These are phyloP conservation scores for Carex pumila DNA, from an alignment of 176 grass and related monocot genomes.

Conservation along the genomic window DNA sequence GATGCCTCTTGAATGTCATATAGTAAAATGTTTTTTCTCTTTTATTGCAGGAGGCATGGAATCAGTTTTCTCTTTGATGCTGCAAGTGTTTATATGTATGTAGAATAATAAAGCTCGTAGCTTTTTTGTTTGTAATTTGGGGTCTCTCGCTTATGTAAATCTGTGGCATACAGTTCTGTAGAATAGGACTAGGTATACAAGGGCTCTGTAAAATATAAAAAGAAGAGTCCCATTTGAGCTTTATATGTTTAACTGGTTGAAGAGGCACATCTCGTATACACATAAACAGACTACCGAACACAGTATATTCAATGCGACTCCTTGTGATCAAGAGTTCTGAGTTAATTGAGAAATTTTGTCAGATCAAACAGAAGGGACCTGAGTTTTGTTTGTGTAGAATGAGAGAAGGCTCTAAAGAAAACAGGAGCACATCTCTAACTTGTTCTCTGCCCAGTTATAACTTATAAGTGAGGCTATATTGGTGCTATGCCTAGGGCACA, in stretches of 20 bases:
- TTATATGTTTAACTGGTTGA: neutral
- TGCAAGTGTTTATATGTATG: neutral
- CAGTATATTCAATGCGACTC: neutral
- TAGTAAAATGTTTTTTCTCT: slow-evolving; percentile 3
- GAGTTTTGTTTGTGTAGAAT: no score
- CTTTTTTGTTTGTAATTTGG: neutral
- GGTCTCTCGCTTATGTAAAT: neutral
- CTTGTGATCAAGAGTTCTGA: neutral
- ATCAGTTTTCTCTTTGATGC: slow-evolving; percentile 40
- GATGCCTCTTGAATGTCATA: neutral
- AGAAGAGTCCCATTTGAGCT: neutral
- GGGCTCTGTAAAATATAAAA: neutral
- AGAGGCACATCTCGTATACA: neutral
- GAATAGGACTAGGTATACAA: neutral
- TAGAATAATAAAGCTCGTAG: neutral
- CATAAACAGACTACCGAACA: neutral
- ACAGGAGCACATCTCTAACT: no score
- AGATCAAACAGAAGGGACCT: neutral
- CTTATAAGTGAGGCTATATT: no score
- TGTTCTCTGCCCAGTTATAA: no score
- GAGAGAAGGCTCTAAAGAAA: no score
- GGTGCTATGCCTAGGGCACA: no score
- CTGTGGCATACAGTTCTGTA: neutral
- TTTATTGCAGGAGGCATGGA: slow-evolving; percentile 65
- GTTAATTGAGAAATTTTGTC: neutral